Evolutionary conservation across 345 rosid species (phyloP).

Genomic region (Mangifera indica): DNA sequence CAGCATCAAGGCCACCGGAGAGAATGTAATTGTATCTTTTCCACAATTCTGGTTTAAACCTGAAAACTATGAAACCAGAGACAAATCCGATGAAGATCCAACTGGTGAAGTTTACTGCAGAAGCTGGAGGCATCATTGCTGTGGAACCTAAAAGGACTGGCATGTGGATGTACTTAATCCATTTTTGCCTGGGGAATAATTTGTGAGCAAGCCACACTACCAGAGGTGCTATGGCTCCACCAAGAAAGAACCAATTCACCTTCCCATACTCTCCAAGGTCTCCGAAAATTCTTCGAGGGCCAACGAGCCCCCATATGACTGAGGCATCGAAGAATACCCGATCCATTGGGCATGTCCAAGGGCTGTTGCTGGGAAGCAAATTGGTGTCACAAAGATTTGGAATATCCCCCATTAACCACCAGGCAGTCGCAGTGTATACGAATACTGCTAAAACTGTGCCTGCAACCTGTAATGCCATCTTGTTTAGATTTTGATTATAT

Average conservation of each 20-base stretch:
- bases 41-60: constrained; percentile 54
- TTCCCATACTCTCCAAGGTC: constrained; percentile 57
- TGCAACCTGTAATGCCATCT: constrained; percentile 45
- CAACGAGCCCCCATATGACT: constrained; percentile 85
- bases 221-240: constrained; percentile 62
- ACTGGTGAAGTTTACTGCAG: constrained; percentile 65
- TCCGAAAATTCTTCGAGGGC: constrained; percentile 78
- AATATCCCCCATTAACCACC: constrained; percentile 75
- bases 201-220: constrained; percentile 67
- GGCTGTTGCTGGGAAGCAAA: constrained; percentile 52
- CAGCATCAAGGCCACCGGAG: constrained; percentile 76
- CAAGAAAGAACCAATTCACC: constrained; percentile 70
- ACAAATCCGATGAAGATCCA: constrained; percentile 63
- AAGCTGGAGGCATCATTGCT: constrained; percentile 71
- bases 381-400: constrained; percentile 65
- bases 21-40: constrained; percentile 63
- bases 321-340: constrained; percentile 70
- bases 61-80: constrained; percentile 52
- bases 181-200: constrained; percentile 49
- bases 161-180: constrained; percentile 63
- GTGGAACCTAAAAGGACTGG: constrained; percentile 72
- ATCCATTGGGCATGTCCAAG: constrained; percentile 80
- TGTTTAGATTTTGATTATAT: background rate
- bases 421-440: constrained; percentile 62
- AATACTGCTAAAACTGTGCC: constrained; percentile 60